phyloP scores from a whole-genome alignment of 1,284 basidiomycete species.

The Clitocybe nebularis region DNA sequence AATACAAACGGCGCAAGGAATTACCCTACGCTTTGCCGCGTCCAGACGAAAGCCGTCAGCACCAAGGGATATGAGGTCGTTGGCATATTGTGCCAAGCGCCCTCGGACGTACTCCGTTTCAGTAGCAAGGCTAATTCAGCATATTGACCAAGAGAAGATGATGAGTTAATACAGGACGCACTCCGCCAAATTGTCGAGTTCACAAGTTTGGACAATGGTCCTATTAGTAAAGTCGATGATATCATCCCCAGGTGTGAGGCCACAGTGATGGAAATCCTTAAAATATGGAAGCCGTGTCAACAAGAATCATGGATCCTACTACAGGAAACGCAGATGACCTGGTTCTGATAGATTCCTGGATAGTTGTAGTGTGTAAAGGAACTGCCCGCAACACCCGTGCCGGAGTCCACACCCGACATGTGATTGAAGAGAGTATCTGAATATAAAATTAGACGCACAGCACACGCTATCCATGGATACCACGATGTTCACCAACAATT shows the following conservation, averaged over 20 bases:
- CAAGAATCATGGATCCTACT: neutral
- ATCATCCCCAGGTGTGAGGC: constrained; percentile 45
- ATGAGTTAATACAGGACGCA: constrained; percentile 24
- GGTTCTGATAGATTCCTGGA: constrained; percentile 48
- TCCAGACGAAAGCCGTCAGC: constrained; percentile 65
- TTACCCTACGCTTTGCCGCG: constrained; percentile 55
- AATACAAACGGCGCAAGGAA: neutral
- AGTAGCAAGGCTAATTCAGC: constrained; percentile 44
- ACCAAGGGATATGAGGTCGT: constrained; percentile 59
- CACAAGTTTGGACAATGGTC: constrained; percentile 56
- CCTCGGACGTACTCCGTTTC: constrained; percentile 56
- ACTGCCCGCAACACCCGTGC: constrained; percentile 49
- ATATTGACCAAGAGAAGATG: neutral
- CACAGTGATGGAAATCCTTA: constrained; percentile 64
- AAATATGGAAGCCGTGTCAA: neutral
- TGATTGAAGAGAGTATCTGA: constrained; percentile 65
- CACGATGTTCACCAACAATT: constrained; percentile 43
- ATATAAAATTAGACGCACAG: neutral
- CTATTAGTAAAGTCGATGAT: constrained; percentile 54
- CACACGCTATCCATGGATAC: neutral
- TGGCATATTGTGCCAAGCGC: constrained; percentile 51
- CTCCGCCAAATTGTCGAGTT: constrained; percentile 57
- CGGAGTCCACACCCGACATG: constrained; percentile 49
- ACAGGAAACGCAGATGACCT: constrained; percentile 21
- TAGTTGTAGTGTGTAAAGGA: constrained; percentile 57